A percentile compares a stretch with the other conserved stretches of the same genome.
phyloP scores from a whole-genome alignment of 495 filamentous ascomycete genomes.

The Podospora tetraspora region DNA sequence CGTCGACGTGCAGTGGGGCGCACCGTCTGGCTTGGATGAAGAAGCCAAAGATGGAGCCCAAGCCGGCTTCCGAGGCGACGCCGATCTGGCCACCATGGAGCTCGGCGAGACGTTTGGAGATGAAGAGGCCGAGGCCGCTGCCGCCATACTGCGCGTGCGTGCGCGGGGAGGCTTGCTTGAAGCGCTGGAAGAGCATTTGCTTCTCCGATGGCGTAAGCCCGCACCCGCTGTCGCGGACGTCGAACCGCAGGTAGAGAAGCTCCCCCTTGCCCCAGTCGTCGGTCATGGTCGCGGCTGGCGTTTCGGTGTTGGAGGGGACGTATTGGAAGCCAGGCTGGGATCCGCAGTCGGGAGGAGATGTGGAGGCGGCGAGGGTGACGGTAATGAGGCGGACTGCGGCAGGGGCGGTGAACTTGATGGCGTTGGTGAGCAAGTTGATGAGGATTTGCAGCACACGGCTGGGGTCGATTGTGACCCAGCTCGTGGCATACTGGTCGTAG shows the following conservation, averaged over 20 bases:
- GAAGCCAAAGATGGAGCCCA: slow-evolving; percentile 68
- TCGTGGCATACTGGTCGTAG: slow-evolving; percentile 44
- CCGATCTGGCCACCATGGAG: slow-evolving; percentile 69
- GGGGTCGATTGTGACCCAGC: slow-evolving; percentile 64
- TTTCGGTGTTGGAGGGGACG: slow-evolving; percentile 38
- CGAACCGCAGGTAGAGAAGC: slow-evolving; percentile 43
- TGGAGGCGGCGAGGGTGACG: slow-evolving; percentile 54
- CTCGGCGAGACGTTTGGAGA: slow-evolving; percentile 62
- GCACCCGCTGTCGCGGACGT: slow-evolving; percentile 64
- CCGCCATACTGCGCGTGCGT: slow-evolving; percentile 69
- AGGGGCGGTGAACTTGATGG: slow-evolving; percentile 63
- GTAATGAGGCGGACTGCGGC: slow-evolving; percentile 46
- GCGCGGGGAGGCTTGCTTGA: slow-evolving; percentile 63
- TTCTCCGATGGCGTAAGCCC: slow-evolving; percentile 59
- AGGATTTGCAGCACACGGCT: slow-evolving; percentile 61
- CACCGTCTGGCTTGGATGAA: slow-evolving; percentile 52
- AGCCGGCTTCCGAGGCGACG: slow-evolving; percentile 56
- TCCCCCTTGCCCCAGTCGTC: slow-evolving; percentile 13
- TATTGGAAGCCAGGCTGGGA: slow-evolving; percentile 37
- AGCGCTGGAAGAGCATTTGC: slow-evolving; percentile 62
- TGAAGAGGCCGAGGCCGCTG: slow-evolving; percentile 68
- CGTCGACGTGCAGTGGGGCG: not conserved
- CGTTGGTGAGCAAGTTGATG: slow-evolving; percentile 60
- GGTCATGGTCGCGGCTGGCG: slow-evolving; percentile 28
- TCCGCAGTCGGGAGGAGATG: slow-evolving; percentile 39